Evolutionary conservation across 306 rosid species (phyloP).

Genomic region (Sesbania bispinosa): DNA sequence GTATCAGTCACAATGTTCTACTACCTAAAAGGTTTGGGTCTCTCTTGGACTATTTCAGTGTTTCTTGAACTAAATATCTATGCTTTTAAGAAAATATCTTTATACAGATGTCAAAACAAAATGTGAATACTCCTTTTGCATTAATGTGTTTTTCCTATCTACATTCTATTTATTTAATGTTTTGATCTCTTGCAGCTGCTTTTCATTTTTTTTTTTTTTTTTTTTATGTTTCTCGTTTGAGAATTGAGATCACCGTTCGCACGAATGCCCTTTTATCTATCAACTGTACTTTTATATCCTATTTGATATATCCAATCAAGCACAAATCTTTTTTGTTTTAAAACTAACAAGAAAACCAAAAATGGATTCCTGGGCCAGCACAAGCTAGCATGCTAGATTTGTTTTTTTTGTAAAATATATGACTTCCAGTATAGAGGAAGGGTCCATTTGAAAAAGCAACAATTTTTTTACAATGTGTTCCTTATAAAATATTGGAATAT

Average conservation of each 20-base stretch:
- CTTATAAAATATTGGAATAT: not conserved
- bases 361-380: not conserved
- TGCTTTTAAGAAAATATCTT: slow-evolving; percentile 7
- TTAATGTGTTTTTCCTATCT: not conserved
- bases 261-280: too few species aligned
- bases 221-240: too few species aligned
- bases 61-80: not conserved
- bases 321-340: not conserved
- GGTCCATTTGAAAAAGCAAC: not conserved
- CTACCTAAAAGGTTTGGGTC: slow-evolving; percentile 82
- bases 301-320: too few species aligned
- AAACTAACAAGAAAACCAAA: not conserved
- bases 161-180: not conserved
- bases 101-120: not conserved
- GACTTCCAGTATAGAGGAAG: not conserved
- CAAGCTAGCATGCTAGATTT: not conserved
- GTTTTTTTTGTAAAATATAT: slow-evolving; percentile 1
- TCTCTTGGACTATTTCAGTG: not conserved
- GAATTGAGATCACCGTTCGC: too few species aligned
- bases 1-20: slow-evolving; percentile 79
- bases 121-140: not conserved
- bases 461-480: not conserved
- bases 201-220: not conserved
- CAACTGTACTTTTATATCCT: slow-evolving; percentile 5
- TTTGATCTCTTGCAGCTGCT: not conserved